These are phyloP conservation scores for Escallonia herrerae DNA, from an alignment of 129 eudicot species.

Conservation along the genomic window DNA sequence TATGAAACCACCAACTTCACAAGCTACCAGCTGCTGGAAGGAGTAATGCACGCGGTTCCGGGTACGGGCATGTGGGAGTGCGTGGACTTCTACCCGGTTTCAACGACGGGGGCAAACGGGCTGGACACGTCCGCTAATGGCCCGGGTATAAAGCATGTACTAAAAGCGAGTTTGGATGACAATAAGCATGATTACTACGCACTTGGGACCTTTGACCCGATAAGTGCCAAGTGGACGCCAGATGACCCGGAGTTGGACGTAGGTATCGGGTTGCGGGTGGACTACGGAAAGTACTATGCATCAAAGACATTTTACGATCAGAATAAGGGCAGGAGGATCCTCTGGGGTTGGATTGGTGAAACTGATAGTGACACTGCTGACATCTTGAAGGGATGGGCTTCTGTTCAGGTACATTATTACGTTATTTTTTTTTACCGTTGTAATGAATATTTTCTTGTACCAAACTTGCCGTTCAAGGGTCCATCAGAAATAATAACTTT, in stretches of 20 bases:
- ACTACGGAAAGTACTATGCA: constrained; percentile 84
- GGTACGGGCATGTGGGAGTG: constrained; percentile 99
- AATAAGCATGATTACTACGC: constrained; percentile 74
- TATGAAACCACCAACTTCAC: constrained; percentile 61
- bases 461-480: no score
- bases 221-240: constrained; percentile 69
- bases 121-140: constrained; percentile 76
- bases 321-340: constrained; percentile 44
- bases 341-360: constrained; percentile 91
- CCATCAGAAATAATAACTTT: no score
- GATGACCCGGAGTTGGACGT: constrained; percentile 76
- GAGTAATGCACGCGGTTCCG: constrained; percentile 61
- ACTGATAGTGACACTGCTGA: constrained; percentile 63
- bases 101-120: constrained; percentile 48
- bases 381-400: constrained; percentile 74
- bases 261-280: constrained; percentile 76
- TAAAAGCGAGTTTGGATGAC: constrained; percentile 82
- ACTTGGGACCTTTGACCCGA: constrained; percentile 60
- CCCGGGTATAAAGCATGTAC: constrained; percentile 65
- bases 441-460: no score
- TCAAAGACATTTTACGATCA: constrained; percentile 83
- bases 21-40: constrained; percentile 57
- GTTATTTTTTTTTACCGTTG: no score
- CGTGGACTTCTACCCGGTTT: constrained; percentile 86
- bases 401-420: constrained; percentile 49